Evolutionary conservation across 148 eudicot species (phyloP).

Genomic region (Chenopodium quinoa): DNA sequence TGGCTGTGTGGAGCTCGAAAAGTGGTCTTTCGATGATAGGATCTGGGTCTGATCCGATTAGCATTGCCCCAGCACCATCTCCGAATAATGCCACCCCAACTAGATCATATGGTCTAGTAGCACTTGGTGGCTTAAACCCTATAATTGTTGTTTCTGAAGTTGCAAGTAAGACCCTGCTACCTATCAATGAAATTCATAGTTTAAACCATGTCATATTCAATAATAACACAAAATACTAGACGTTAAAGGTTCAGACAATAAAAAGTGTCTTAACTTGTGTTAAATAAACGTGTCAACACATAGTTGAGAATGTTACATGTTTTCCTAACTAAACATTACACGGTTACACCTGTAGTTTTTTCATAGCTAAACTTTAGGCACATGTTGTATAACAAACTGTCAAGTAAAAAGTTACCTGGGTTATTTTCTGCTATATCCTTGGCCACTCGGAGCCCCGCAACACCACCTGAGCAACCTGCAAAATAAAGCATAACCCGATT

Average conservation of each 20-base stretch:
- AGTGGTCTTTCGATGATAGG: slow-evolving; percentile 51
- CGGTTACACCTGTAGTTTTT: not conserved
- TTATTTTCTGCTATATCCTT: slow-evolving; percentile 95
- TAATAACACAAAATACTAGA: not conserved
- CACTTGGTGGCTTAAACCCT: slow-evolving; percentile 86
- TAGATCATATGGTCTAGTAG: slow-evolving; percentile 70
- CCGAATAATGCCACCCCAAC: slow-evolving; percentile 94
- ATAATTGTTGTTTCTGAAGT: slow-evolving; percentile 91
- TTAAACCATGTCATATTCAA: not conserved
- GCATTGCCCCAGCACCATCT: slow-evolving; percentile 96
- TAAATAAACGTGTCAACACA: too few relatives aligned
- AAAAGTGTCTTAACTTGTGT: not conserved
- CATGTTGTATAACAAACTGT: not conserved
- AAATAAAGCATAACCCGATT: slow-evolving; percentile 79
- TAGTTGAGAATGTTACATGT: too few relatives aligned
- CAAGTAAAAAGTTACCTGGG: slow-evolving; percentile 44
- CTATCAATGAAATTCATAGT: not conserved
- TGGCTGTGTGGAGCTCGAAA: slow-evolving; percentile 77
- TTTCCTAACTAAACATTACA: not conserved
- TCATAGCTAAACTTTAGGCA: not conserved
- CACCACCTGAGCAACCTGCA: slow-evolving; percentile 91
- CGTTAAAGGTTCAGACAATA: too few relatives aligned
- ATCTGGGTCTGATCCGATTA: slow-evolving; percentile 61
- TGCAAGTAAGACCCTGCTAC: slow-evolving; percentile 68
- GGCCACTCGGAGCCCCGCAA: slow-evolving; percentile 86